These are phyloP conservation scores for Penicillium occitanis DNA, from an alignment of 2,329 filamentous ascomycete species.

Conservation along the genomic window DNA sequence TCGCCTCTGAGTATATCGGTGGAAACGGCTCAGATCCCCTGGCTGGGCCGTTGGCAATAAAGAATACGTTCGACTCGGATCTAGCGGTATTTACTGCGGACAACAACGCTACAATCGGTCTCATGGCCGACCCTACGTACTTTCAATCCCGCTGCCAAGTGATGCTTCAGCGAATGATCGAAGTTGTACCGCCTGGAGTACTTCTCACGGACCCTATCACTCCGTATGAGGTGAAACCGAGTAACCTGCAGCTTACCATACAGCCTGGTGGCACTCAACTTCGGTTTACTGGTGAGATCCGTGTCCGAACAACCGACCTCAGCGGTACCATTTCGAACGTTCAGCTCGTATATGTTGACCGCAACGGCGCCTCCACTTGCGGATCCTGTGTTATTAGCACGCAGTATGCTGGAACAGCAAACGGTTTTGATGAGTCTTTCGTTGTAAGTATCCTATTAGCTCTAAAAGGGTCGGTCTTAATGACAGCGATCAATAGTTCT, in stretches of 20 bases:
- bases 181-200: slow-evolving; percentile 17
- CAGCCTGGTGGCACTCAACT: slow-evolving; percentile 16
- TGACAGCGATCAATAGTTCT: slow-evolving; percentile 12
- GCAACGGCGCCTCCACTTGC: slow-evolving; percentile 11
- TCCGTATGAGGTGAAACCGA: slow-evolving; percentile 20
- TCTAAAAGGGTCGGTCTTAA: background rate
- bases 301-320: slow-evolving; percentile 16
- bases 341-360: slow-evolving; percentile 19
- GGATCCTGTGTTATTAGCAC: slow-evolving; percentile 13
- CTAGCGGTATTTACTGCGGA: slow-evolving; percentile 16
- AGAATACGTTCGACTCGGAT: slow-evolving; percentile 16
- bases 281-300: slow-evolving; percentile 15
- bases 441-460: background rate
- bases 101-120: slow-evolving; percentile 14
- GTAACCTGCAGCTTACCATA: slow-evolving; percentile 18
- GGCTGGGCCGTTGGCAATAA: slow-evolving; percentile 11
- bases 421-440: slow-evolving; percentile 19
- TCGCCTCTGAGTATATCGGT: slow-evolving; percentile 15
- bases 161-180: slow-evolving; percentile 20
- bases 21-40: slow-evolving; percentile 16
- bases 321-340: slow-evolving; percentile 14
- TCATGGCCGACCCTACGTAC: slow-evolving; percentile 13
- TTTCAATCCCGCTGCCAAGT: slow-evolving; percentile 19
- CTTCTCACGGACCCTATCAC: slow-evolving; percentile 17
- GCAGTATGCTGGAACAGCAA: slow-evolving; percentile 15